Evolutionary conservation across 805 yeast species (phyloP), one percentile per base, ranked within the genome.

Genomic region (Saccharomyces eubayanus): DNA sequence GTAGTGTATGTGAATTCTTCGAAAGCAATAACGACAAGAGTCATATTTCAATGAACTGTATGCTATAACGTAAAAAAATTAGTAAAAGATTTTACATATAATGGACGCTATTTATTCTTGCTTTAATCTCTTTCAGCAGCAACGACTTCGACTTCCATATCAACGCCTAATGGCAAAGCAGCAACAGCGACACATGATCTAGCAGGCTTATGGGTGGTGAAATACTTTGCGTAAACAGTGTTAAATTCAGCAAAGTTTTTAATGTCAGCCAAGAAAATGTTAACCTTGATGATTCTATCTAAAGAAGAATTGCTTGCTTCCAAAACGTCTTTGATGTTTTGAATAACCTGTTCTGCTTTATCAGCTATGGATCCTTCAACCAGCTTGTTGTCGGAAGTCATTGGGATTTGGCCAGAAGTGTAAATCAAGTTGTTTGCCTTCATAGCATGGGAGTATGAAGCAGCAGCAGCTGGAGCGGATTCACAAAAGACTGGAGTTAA

Each of bases 151-250:
- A 94, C 81, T 77, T 94, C 99, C 61, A 76, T 77, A 57, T 82
- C 87, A 57, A 83, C 89, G 57, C 89, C 89, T 71, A 94, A 81
- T 57, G 99, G 99, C 63, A 94, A 83, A 58, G 82, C 83, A 73
- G 84, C 85, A 58, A 91, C 98, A 47, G 97, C 97, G 63, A 94
- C 96, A 78, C 97, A 94, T 1, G 97, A 88, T 81, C 99, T 89
- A 43, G 98, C 98, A 47, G 99, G 98, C 71, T 85, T 86, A 75
- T 85, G 92, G 48, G 73, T 76, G 66, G 69, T 78, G 76, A 89
- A 89, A 74, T 87, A 84, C 72, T 84, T 70, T 51, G 82, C 83
- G 74, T 94, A 94, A 51, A 88, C 96, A 60, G 77, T 79, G 76
- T 94, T 94, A 77, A 94, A 87, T 59, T 81, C 86, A 57, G 80